Percentiles rank a stretch among this genome's conserved stretches.
Conservation (phyloP, 306 rosid species). For the Vicia faba region DNA sequence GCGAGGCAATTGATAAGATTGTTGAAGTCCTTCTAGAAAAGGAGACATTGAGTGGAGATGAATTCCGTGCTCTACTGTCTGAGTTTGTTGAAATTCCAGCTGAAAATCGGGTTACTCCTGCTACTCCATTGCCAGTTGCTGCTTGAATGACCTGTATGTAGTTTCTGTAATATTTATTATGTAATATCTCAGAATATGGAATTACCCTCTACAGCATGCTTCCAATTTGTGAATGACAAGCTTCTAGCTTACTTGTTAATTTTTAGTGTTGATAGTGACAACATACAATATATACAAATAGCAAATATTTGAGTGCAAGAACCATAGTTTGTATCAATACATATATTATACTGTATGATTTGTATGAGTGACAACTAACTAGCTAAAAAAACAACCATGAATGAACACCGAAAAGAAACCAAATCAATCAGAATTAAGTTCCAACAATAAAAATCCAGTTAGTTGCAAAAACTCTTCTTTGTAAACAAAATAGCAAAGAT, state of each 20-base stretch:
- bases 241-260: slow-evolving; percentile 28
- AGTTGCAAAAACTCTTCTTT: too few species aligned
- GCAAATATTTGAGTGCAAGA: slow-evolving; percentile 28
- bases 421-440: too few species aligned
- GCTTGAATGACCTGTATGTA: slow-evolving; percentile 50
- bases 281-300: slow-evolving; percentile 38
- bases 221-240: slow-evolving; percentile 38
- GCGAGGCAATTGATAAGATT: slow-evolving; percentile 87
- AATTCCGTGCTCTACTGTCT: slow-evolving; percentile 80
- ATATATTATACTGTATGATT: slow-evolving; percentile 7
- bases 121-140: slow-evolving; percentile 59
- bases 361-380: not conserved
- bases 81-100: slow-evolving; percentile 83
- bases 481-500: too few species aligned
- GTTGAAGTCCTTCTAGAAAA: slow-evolving; percentile 89
- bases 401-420: too few species aligned
- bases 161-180: slow-evolving; percentile 42
- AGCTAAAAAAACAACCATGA: not conserved
- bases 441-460: too few species aligned
- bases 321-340: slow-evolving; percentile 10
- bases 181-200: slow-evolving; percentile 32
- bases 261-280: slow-evolving; percentile 38
- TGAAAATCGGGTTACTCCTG: slow-evolving; percentile 69
- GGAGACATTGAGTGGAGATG: slow-evolving; percentile 80
- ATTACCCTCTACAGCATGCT: slow-evolving; percentile 32